phyloP scores from a whole-genome alignment of 2,329 filamentous ascomycete genomes.

The Paecilomyces niveus region DNA sequence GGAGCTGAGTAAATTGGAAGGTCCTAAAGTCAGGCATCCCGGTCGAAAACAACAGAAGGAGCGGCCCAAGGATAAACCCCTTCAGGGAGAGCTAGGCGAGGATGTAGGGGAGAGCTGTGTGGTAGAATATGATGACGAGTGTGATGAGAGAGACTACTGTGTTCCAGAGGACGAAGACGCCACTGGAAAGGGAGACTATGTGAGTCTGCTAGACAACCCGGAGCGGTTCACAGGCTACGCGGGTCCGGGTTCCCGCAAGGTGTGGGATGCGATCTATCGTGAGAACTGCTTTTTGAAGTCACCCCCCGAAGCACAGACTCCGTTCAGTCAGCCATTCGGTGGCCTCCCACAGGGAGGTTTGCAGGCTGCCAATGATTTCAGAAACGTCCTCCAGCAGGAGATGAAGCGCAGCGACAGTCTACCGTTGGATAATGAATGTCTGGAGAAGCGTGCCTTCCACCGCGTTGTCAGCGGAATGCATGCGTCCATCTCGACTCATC shows the following conservation, averaged over 20 bases:
- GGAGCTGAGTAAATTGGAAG: slow-evolving; percentile 85
- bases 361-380: slow-evolving; percentile 55
- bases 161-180: slow-evolving; percentile 89
- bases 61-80: slow-evolving; percentile 59
- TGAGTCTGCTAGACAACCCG: slow-evolving; percentile 86
- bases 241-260: slow-evolving; percentile 74
- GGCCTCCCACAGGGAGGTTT: slow-evolving; percentile 36
- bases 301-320: slow-evolving; percentile 19
- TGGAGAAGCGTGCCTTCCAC: slow-evolving; percentile 99
- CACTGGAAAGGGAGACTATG: slow-evolving; percentile 85
- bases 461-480: slow-evolving; percentile 95
- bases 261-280: slow-evolving; percentile 94
- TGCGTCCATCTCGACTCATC: slow-evolving; percentile 89
- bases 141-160: slow-evolving; percentile 94
- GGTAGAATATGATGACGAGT: slow-evolving; percentile 94
- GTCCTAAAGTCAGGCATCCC: slow-evolving; percentile 84
- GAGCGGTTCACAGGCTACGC: slow-evolving; percentile 93
- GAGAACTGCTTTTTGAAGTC: slow-evolving; percentile 83
- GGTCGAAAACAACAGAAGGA: slow-evolving; percentile 66
- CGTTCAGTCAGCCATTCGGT: slow-evolving; percentile 8
- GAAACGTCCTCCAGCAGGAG: slow-evolving; percentile 49
- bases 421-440: slow-evolving; percentile 80
- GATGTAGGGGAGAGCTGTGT: slow-evolving; percentile 92
- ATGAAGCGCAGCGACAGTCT: slow-evolving; percentile 47
- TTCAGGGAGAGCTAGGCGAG: slow-evolving; percentile 77